A percentile compares a stretch with the other conserved stretches of the same genome.
phyloP scores from a whole-genome alignment of 352 stramenopile genomes.

The Phytopythium oedochilum region DNA sequence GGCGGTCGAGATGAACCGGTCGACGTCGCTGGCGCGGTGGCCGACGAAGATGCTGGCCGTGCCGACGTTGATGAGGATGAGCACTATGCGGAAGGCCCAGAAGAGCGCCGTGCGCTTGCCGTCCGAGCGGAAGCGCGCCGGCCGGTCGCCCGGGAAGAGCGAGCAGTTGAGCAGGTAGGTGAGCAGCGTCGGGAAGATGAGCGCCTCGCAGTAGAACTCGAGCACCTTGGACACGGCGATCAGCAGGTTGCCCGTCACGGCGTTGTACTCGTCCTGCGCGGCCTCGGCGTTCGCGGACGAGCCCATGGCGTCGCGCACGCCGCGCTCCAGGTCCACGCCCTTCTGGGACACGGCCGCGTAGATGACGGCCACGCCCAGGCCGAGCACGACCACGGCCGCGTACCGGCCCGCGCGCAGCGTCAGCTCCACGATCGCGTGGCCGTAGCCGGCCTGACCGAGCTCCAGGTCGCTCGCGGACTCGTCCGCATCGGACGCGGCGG shows the following conservation, averaged over 20 bases:
- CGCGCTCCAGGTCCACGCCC: constrained; percentile 26
- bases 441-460: neutral
- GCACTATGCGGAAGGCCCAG: constrained; percentile 25
- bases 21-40: constrained; percentile 3
- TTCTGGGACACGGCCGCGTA: constrained; percentile 20
- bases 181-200: constrained; percentile 26
- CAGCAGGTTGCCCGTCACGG: constrained; percentile 18
- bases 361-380: constrained; percentile 14
- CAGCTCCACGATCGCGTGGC: constrained; percentile 12
- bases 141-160: constrained; percentile 21
- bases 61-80: constrained; percentile 36
- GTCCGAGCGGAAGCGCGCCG: constrained; percentile 10
- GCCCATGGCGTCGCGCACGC: constrained; percentile 22
- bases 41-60: constrained; percentile 24
- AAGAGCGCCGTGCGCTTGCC: constrained; percentile 30
- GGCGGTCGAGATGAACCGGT: constrained; percentile 7
- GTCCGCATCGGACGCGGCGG: neutral
- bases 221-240: constrained; percentile 30
- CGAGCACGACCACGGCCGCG: constrained; percentile 15
- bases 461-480: constrained; percentile 8
- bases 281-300: constrained; percentile 29
- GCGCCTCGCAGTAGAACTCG: constrained; percentile 10
- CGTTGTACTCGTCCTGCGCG: constrained; percentile 29
- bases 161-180: constrained; percentile 33
- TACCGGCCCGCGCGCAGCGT: constrained; percentile 20